A percentile compares a stretch with the other conserved stretches of the same genome.
These are phyloP conservation scores for Ascochyta pisi DNA, from an alignment of 2,329 filamentous ascomycete genomes.

Conservation along the genomic window DNA sequence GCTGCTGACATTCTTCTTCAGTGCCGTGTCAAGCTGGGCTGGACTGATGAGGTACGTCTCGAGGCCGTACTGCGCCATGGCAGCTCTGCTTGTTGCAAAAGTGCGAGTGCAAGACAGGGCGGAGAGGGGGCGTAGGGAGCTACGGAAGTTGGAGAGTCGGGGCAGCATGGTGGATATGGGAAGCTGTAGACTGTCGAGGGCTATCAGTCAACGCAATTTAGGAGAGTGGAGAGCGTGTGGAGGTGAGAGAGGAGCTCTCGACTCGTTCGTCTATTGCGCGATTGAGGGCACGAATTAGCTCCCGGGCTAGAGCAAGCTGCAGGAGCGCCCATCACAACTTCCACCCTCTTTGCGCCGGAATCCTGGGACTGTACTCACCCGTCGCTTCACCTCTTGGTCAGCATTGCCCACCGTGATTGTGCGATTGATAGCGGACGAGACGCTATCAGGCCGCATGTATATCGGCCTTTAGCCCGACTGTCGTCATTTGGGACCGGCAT, in stretches of 20 bases:
- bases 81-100: conserved; percentile 26
- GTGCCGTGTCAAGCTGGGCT: conserved; percentile 77
- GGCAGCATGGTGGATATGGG: conserved; percentile 33
- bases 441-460: conserved; percentile 2
- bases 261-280: neutral
- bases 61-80: conserved; percentile 56
- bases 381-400: neutral
- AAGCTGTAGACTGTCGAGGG: conserved; percentile 25
- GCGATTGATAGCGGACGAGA: neutral
- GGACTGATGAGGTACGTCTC: conserved; percentile 88
- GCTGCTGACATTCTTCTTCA: conserved; percentile 81
- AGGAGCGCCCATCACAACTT: conserved; percentile 10
- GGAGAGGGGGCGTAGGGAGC: conserved; percentile 32
- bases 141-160: conserved; percentile 19
- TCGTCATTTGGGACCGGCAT: conserved; percentile 16
- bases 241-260: conserved; percentile 13
- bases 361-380: conserved; percentile 13
- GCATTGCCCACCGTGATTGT: neutral
- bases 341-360: neutral
- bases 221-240: conserved; percentile 4
- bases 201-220: conserved; percentile 7
- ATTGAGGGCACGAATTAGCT: conserved; percentile 32
- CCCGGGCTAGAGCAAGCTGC: conserved; percentile 9
- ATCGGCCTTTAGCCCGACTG: conserved; percentile 11
- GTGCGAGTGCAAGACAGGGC: conserved; percentile 17